phyloP scores from a whole-genome alignment of 2,329 filamentous ascomycete genomes.

The Coniochaeta prunicola region DNA sequence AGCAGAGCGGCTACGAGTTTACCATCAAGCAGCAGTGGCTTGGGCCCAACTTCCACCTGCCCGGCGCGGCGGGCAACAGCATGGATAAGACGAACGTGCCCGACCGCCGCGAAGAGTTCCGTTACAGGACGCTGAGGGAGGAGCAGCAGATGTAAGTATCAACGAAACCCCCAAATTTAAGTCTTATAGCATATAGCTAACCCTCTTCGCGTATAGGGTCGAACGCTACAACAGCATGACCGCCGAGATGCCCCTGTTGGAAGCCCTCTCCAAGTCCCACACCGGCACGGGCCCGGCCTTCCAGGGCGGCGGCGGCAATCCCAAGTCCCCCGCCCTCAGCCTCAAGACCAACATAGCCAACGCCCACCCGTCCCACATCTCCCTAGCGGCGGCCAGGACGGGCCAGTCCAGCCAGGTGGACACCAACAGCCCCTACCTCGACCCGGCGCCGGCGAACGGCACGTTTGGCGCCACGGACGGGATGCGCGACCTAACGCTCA shows the following conservation, averaged over 20 bases:
- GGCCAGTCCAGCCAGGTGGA: slow-evolving; percentile 4
- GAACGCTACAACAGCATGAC: slow-evolving; percentile 34
- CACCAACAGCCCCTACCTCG: slow-evolving; percentile 9
- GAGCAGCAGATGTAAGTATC: slow-evolving; percentile 73
- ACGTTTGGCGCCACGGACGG: slow-evolving; percentile 27
- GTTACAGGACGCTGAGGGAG: slow-evolving; percentile 76
- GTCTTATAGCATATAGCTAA: not conserved
- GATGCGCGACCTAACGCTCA: slow-evolving; percentile 17
- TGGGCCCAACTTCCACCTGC: slow-evolving; percentile 67
- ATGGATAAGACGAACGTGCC: slow-evolving; percentile 97
- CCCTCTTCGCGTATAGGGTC: slow-evolving; percentile 23
- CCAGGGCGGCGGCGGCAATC: not conserved
- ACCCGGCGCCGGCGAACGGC: slow-evolving; percentile 2
- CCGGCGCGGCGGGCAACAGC: slow-evolving; percentile 77
- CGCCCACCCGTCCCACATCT: not conserved
- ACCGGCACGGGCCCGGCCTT: not conserved
- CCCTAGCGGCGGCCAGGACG: not conserved
- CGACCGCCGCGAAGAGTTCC: slow-evolving; percentile 82
- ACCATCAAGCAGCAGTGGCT: slow-evolving; percentile 89
- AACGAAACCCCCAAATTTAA: too few species aligned
- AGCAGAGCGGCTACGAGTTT: slow-evolving; percentile 89
- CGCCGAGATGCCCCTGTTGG: slow-evolving; percentile 5
- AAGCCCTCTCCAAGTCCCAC: not conserved
- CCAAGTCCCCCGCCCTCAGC: slow-evolving; percentile 15
- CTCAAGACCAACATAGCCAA: slow-evolving; percentile 11